A percentile compares a stretch with the other conserved stretches of the same genome.
phyloP scores from a whole-genome alignment of 768 basidiomycete genomes.

The Pulveroboletus frians region DNA sequence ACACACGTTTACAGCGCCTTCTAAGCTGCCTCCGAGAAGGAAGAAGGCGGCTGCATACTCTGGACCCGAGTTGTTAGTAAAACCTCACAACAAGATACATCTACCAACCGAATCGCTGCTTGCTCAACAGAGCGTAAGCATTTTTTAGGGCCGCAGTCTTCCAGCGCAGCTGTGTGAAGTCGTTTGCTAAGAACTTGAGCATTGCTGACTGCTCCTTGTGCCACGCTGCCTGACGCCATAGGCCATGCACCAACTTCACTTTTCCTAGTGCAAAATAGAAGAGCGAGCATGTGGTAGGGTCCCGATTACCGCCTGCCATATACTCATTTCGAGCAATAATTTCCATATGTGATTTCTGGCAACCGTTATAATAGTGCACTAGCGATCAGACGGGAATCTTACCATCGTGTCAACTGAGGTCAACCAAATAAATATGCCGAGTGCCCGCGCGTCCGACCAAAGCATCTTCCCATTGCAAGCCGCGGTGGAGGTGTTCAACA shows the following conservation, averaged over 20 bases:
- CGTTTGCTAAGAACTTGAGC: slow-evolving; percentile 89
- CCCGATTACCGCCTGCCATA: slow-evolving; percentile 79
- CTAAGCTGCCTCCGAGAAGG: slow-evolving; percentile 79
- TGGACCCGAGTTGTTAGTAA: slow-evolving; percentile 29
- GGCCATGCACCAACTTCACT: slow-evolving; percentile 82
- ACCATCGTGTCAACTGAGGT: slow-evolving; percentile 76
- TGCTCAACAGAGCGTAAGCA: slow-evolving; percentile 86
- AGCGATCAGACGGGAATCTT: slow-evolving; percentile 23
- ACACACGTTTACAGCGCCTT: slow-evolving; percentile 90
- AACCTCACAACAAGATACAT: neutral
- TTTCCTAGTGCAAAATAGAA: slow-evolving; percentile 96
- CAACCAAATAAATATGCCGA: slow-evolving; percentile 88
- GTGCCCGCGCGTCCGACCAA: slow-evolving; percentile 82
- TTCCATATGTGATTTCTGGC: slow-evolving; percentile 77
- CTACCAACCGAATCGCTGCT: slow-evolving; percentile 81
- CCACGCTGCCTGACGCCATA: slow-evolving; percentile 95
- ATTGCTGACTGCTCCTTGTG: slow-evolving; percentile 85
- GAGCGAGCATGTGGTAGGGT: slow-evolving; percentile 84
- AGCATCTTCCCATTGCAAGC: slow-evolving; percentile 82
- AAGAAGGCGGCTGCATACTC: slow-evolving; percentile 99
- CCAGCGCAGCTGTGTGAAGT: slow-evolving; percentile 83
- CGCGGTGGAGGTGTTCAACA: slow-evolving; percentile 62
- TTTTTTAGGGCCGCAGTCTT: slow-evolving; percentile 93
- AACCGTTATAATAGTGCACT: neutral
- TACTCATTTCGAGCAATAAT: slow-evolving; percentile 88